Conservation (phyloP, 129 eudicot species). For the Smallanthus sonchifolius region DNA sequence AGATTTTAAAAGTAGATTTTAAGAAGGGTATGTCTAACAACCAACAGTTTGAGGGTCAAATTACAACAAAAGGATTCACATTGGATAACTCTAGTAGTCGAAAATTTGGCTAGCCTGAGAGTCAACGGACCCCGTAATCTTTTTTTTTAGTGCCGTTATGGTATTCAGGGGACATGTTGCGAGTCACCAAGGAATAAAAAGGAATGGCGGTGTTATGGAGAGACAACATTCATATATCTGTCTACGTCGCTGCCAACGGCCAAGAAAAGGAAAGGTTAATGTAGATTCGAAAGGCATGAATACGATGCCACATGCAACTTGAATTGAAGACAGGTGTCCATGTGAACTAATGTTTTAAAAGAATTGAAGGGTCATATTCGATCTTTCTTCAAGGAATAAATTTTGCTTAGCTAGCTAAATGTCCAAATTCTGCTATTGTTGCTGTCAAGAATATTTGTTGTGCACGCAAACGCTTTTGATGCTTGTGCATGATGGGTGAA, state of each 20-base stretch:
- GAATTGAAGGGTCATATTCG: constrained; percentile 16
- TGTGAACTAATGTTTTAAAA: neutral
- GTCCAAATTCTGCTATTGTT: constrained; percentile 6
- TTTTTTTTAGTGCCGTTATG: neutral
- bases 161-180: neutral
- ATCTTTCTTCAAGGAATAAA: constrained; percentile 19
- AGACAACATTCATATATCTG: constrained; percentile 2
- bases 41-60: too few species aligned
- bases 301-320: constrained; percentile 17
- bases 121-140: too few species aligned
- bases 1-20: too few species aligned
- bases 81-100: too few species aligned
- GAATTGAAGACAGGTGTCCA: neutral
- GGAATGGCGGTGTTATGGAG: neutral
- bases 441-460: constrained; percentile 25
- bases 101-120: too few species aligned
- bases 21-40: too few species aligned
- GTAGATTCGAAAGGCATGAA: neutral
- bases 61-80: too few species aligned
- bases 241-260: neutral
- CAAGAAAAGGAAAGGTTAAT: constrained; percentile 14
- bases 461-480: constrained; percentile 12
- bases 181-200: neutral
- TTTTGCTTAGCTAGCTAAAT: neutral
- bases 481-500: constrained; percentile 11